A percentile compares a stretch with the other conserved stretches of the same genome.
Evolutionary conservation across 441 rosid genomes (phyloP).

Genomic region (Rhodomyrtus psidioides): DNA sequence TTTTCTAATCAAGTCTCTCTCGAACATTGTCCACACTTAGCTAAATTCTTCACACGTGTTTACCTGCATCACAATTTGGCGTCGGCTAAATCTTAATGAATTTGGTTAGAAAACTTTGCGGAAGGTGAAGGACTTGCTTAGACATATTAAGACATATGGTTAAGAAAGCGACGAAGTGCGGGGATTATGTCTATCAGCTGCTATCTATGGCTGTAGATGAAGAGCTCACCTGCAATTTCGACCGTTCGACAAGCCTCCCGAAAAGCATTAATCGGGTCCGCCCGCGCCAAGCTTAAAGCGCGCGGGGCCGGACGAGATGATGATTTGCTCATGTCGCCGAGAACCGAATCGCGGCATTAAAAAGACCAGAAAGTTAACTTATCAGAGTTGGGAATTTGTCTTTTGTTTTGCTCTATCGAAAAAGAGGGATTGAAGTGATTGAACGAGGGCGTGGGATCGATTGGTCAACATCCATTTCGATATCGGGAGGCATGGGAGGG

Average conservation of each 20-base stretch:
- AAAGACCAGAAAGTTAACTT: background rate
- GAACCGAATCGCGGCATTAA: background rate
- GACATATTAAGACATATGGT: background rate
- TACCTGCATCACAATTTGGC: background rate
- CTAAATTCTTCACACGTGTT: background rate
- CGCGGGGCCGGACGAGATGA: background rate
- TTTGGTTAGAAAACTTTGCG: background rate
- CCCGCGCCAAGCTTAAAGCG: background rate
- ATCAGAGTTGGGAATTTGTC: background rate
- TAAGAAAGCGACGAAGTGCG: background rate
- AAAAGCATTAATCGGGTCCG: background rate
- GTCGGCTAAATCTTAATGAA: no score
- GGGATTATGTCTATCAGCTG: background rate
- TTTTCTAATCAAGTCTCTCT: background rate
- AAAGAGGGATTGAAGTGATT: background rate
- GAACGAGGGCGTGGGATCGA: background rate
- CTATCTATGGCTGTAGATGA: background rate
- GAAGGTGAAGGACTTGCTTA: background rate
- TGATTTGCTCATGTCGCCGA: fast-evolving
- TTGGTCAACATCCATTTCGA: background rate
- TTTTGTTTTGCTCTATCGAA: background rate
- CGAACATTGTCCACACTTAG: background rate
- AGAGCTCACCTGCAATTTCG: background rate
- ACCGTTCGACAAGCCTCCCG: background rate
- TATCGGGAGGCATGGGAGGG: background rate